Conservation (phyloP, 1,139 yeast genomes). For the Wickerhamomyces sp. region DNA sequence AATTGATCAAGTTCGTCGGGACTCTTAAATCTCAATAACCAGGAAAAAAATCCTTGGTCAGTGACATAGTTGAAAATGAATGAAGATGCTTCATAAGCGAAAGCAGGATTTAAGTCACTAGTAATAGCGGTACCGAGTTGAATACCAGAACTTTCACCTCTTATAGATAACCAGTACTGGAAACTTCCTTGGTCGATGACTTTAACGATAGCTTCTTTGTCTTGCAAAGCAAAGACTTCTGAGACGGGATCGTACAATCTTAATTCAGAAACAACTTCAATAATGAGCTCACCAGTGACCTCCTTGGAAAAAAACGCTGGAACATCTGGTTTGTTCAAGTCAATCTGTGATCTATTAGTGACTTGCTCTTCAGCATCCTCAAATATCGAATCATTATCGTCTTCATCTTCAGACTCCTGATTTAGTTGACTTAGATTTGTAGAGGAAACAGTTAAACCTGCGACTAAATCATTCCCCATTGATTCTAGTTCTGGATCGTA, state of each 20-base stretch:
- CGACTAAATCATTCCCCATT: slow-evolving; percentile 6
- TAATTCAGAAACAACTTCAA: slow-evolving; percentile 33
- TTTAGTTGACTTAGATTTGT: background rate
- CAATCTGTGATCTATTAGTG: background rate
- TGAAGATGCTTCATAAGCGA: slow-evolving; percentile 50
- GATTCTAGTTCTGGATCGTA: slow-evolving; percentile 28
- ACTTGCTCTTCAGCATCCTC: slow-evolving; percentile 29
- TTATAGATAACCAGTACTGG: slow-evolving; percentile 48
- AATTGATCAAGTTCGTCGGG: slow-evolving; percentile 41
- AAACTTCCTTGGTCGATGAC: slow-evolving; percentile 48
- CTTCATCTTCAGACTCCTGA: slow-evolving; percentile 6
- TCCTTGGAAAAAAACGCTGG: background rate
- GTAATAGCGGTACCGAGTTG: slow-evolving; percentile 41
- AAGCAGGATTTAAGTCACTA: slow-evolving; percentile 57
- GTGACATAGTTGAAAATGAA: slow-evolving; percentile 59
- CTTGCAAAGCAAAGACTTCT: slow-evolving; percentile 46
- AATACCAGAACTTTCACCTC: slow-evolving; percentile 19
- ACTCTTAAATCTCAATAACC: slow-evolving; percentile 52
- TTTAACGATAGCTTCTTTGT: slow-evolving; percentile 28
- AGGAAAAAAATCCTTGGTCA: slow-evolving; percentile 45
- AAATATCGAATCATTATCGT: slow-evolving; percentile 22
- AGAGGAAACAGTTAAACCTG: slow-evolving; percentile 4
- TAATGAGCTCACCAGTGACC: slow-evolving; percentile 18
- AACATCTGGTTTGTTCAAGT: too few species aligned
- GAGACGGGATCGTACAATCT: slow-evolving; percentile 52